Conservation (phyloP, 441 rosid species). For the Populus hybrid region DNA sequence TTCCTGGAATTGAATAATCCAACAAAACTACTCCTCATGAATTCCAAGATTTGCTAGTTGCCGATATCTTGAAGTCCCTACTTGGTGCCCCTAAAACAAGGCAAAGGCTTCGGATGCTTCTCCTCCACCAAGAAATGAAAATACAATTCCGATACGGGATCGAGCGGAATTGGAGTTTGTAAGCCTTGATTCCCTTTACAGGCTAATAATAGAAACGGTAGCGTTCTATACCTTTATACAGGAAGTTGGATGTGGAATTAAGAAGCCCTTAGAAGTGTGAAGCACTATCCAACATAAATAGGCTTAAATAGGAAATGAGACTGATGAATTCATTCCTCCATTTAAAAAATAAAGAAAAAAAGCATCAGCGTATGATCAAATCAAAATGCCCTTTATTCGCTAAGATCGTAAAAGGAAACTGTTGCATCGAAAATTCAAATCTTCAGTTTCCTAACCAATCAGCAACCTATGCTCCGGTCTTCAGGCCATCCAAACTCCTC, state of each 20-base stretch:
- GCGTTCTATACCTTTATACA: no score
- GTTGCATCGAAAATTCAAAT: not conserved
- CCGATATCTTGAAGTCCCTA: no score
- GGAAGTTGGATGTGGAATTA: not conserved
- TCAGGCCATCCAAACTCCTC: constrained; percentile 95
- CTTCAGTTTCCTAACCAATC: not conserved
- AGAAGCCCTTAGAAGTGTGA: no score
- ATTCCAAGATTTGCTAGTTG: not conserved
- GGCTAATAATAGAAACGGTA: not conserved
- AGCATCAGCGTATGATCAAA: not conserved
- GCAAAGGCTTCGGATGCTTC: no score
- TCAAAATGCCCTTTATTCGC: not conserved
- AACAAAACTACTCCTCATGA: not conserved
- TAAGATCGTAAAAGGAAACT: not conserved
- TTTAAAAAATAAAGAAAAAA: not conserved
- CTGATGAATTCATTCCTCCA: not conserved
- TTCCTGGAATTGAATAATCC: not conserved
- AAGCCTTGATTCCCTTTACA: not conserved
- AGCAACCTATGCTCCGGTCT: constrained; percentile 41
- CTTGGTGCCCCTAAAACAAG: no score
- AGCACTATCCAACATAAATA: no score
- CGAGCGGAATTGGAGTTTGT: not conserved
- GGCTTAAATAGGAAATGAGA: not conserved
- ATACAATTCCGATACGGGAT: not conserved
- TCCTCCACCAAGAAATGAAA: not conserved